Evolutionary conservation across 257 asterid genomes (phyloP).

Genomic region (Salvia splendens): DNA sequence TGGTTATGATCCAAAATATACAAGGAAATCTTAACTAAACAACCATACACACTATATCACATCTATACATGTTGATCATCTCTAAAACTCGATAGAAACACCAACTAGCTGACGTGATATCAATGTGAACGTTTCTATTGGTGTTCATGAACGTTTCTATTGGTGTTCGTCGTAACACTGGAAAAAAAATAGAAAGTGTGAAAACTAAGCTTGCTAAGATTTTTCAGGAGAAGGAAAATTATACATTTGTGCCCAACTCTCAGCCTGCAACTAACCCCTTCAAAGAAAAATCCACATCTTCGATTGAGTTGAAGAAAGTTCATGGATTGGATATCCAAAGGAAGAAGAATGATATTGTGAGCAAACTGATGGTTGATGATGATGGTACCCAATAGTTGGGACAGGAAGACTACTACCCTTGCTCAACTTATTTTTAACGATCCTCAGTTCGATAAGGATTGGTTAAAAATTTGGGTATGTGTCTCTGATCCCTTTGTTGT

Average conservation of each 20-base stretch:
- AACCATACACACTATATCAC: too few relatives aligned
- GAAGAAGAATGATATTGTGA: not conserved
- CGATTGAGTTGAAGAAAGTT: not conserved
- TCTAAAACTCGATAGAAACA: too few relatives aligned
- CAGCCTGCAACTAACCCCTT: not conserved
- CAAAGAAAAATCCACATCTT: not conserved
- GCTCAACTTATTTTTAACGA: too few relatives aligned
- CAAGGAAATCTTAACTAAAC: too few relatives aligned
- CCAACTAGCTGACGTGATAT: too few relatives aligned
- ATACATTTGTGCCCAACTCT: not conserved
- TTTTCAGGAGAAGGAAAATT: not conserved
- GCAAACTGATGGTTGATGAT: not conserved
- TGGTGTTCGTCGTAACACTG: not conserved
- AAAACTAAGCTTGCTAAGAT: not conserved
- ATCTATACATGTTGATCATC: too few relatives aligned
- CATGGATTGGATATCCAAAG: not conserved
- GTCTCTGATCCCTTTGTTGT: too few relatives aligned
- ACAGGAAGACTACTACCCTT: constrained; percentile 6
- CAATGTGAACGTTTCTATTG: too few relatives aligned
- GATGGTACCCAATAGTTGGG: constrained; percentile 2
- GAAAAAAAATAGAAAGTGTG: not conserved
- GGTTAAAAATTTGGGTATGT: too few relatives aligned
- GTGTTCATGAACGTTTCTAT: not conserved
- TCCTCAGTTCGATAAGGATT: too few relatives aligned
- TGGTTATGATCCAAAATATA: too few relatives aligned